Base-by-base conservation (phyloP, 1,139 yeast species). In the Candida sp. region DNA sequence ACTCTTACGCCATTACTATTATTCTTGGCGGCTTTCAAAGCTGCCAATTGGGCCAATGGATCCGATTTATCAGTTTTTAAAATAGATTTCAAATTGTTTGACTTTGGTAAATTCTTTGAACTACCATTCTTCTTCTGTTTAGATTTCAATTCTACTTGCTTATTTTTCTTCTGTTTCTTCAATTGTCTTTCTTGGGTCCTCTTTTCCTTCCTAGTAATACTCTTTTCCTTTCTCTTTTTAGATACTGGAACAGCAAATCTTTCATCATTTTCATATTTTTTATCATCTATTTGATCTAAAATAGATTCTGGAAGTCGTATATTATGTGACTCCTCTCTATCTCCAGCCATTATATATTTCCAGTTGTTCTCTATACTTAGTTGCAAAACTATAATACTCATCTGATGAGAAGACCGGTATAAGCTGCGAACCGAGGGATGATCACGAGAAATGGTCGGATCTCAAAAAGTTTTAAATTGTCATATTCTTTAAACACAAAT, bases 261-360 rank as follows among this genome's bases (percentile, higher is more conserved):
- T 5, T 52, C 47, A 43, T 67, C 71, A 43, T 73, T 76, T 21
- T 64, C 67, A 22, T 66, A 67, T 19, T 43, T 43, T 30, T 44
- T 42, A 45, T 75, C 75, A 19, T 58, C 70, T 38, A 87, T 74
- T 57, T 82, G 84, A 50, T 87, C 93, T 41, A 87, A 60, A 33
- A 88, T 60, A 15, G 69, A 64, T 1, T 86, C 87, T 0, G 96
- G 96, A 23, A 87, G 68, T 47, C 82, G 73, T 41, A 86, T 82
- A 6, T 74, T 77, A 52, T 77, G 83, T 5, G 50, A 37, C 21
- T 57, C 64, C 4, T 50, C 56, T 19, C 42, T 46, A 19, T 50
- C 45, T 12, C 15, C 27, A 15, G 23, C 35, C 43, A 25, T 41
- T 33, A 32, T 22, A 6, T 27, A 21, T 19, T 21, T n/a, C n/a